Evolutionary conservation across 257 asterid species (phyloP).

Genomic region (Przewalskia tangutica): DNA sequence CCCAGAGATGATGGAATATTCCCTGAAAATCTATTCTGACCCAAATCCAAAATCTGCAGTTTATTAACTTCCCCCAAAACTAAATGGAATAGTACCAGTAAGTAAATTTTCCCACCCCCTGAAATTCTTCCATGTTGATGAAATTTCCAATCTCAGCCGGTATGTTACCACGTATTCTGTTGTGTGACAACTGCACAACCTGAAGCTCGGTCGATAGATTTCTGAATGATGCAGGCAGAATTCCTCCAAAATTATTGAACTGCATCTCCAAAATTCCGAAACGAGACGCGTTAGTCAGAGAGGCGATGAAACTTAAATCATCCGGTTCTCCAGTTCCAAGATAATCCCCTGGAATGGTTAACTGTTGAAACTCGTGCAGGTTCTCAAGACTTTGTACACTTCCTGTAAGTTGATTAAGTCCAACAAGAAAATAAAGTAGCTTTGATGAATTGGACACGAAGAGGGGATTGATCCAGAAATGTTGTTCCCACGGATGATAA

Average conservation of each 20-base stretch:
- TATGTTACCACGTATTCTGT: conserved; percentile 12
- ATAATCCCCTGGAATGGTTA: not conserved
- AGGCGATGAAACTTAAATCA: conserved; percentile 15
- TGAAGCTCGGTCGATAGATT: conserved; percentile 9
- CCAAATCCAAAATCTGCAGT: conserved; percentile 4
- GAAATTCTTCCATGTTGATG: conserved; percentile 1
- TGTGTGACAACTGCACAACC: not conserved
- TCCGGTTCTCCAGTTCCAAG: conserved; percentile 7
- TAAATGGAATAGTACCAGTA: conserved; percentile 12
- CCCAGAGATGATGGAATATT: conserved; percentile 14
- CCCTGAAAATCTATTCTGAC: conserved; percentile 9
- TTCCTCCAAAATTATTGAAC: conserved; percentile 8
- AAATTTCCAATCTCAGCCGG: conserved; percentile 15
- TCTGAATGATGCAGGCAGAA: conserved; percentile 8
- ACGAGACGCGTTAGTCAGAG: conserved; percentile 1
- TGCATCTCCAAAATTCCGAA: conserved; percentile 3
- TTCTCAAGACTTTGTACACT: conserved; percentile 14
- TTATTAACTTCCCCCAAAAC: conserved; percentile 6
- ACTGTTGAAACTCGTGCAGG: conserved; percentile 5
- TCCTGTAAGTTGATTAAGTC: conserved; percentile 9
- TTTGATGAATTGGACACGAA: conserved; percentile 12
- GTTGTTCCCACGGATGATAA: conserved; percentile 13
- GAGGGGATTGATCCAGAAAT: conserved; percentile 14
- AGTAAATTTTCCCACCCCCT: conserved; percentile 9
- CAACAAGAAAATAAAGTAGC: not conserved